Evolutionary conservation across 495 filamentous ascomycete species (phyloP).

Genomic region (Aspergillus baeticus): DNA sequence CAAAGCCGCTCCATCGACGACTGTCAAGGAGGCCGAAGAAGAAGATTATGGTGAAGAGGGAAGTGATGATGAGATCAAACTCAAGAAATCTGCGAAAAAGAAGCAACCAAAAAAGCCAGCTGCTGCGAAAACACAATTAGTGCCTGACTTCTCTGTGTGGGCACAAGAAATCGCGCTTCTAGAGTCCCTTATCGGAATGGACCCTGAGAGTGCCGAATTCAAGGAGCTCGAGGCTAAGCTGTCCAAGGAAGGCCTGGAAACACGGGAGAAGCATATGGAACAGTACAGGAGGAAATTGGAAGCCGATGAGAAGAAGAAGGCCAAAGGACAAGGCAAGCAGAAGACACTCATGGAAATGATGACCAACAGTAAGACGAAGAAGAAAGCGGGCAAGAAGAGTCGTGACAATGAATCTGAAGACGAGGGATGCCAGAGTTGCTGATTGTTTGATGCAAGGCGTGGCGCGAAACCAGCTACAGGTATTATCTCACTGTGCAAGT

Average conservation of each 20-base stretch:
- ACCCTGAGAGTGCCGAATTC: slow-evolving; percentile 70
- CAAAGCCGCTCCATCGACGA: not conserved
- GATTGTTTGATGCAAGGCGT: not conserved
- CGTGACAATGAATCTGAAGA: slow-evolving; percentile 16
- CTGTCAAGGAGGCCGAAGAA: slow-evolving; percentile 3
- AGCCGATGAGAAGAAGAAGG: slow-evolving; percentile 56
- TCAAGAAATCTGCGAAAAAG: slow-evolving; percentile 20
- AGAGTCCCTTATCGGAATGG: slow-evolving; percentile 82
- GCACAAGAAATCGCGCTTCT: slow-evolving; percentile 85
- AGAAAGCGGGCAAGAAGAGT: slow-evolving; percentile 8
- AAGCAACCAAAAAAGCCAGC: slow-evolving; percentile 27
- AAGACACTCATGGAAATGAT: slow-evolving; percentile 46
- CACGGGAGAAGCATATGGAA: slow-evolving; percentile 71
- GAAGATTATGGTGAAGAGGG: slow-evolving; percentile 14
- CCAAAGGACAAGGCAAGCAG: slow-evolving; percentile 25
- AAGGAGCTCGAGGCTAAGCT: slow-evolving; percentile 58
- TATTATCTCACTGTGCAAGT: not conserved
- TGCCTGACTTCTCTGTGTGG: slow-evolving; percentile 76
- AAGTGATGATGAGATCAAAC: slow-evolving; percentile 22
- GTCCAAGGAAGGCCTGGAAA: slow-evolving; percentile 62
- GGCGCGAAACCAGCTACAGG: not conserved
- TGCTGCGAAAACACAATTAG: slow-evolving; percentile 24
- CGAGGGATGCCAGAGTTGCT: slow-evolving; percentile 24
- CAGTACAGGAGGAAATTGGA: slow-evolving; percentile 70
- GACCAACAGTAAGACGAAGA: slow-evolving; percentile 13